Conservation (phyloP, 1,284 basidiomycete genomes). For the Apiotrichum akiyoshidainum region DNA sequence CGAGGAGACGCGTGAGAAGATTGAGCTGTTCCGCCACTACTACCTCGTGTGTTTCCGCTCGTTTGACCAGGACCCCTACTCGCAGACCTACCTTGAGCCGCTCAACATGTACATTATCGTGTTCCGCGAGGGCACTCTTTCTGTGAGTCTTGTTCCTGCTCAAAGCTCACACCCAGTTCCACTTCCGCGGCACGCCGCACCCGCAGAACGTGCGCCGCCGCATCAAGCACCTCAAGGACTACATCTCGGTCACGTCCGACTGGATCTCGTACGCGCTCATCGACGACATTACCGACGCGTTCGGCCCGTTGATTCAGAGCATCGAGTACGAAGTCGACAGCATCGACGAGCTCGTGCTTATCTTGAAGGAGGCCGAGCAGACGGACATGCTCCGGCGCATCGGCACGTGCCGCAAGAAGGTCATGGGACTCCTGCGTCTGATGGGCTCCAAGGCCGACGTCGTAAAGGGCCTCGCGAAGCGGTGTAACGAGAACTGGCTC, state of each 20-base stretch:
- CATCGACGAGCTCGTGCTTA: slow-evolving; percentile 96
- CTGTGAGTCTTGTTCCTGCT: slow-evolving; percentile 56
- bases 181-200: slow-evolving; percentile 94
- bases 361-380: slow-evolving; percentile 81
- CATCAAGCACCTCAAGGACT: slow-evolving; percentile 99
- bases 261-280: slow-evolving; percentile 99
- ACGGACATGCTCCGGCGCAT: slow-evolving; percentile 80
- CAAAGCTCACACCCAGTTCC: slow-evolving; percentile 63
- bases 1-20: slow-evolving; percentile 99
- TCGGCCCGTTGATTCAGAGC: slow-evolving; percentile 95
- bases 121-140: slow-evolving; percentile 94
- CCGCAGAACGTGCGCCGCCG: slow-evolving; percentile 96
- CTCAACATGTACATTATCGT: slow-evolving; percentile 99
- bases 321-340: slow-evolving; percentile 99
- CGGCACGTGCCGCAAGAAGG: slow-evolving; percentile 97
- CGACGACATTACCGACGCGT: slow-evolving; percentile 99
- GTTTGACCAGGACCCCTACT: slow-evolving; percentile 98
- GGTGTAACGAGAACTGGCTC: slow-evolving; percentile 97
- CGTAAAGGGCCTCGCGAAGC: slow-evolving; percentile 95
- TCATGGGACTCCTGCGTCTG: slow-evolving; percentile 88
- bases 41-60: slow-evolving; percentile 99
- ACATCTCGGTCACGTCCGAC: slow-evolving; percentile 97
- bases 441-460: slow-evolving; percentile 99
- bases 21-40: slow-evolving; percentile 97
- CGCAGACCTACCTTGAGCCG: slow-evolving; percentile 94